Conservation (phyloP, 768 basidiomycete genomes). For the Leccinum sublutescens region DNA sequence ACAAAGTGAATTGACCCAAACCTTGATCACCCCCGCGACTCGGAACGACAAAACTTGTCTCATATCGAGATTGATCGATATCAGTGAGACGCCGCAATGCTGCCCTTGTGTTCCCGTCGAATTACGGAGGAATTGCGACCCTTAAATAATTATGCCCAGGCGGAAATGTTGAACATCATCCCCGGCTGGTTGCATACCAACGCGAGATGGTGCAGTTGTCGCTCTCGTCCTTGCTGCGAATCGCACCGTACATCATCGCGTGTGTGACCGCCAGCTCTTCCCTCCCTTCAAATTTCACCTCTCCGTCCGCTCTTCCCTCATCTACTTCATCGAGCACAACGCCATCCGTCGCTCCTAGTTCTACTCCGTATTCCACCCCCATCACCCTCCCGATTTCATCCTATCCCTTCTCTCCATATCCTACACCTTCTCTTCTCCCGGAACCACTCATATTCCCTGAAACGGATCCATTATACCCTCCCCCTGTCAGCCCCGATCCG, state of each 20-base stretch:
- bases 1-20: no score
- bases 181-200: no score
- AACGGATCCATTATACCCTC: slow-evolving; percentile 56
- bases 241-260: slow-evolving; percentile 5
- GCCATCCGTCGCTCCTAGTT: slow-evolving; percentile 3
- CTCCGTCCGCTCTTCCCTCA: no score
- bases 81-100: not conserved
- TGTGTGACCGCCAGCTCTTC: not conserved
- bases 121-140: not conserved
- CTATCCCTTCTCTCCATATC: slow-evolving; percentile 57
- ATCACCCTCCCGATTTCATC: slow-evolving; percentile 39
- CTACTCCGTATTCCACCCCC: not conserved
- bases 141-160: slow-evolving; percentile 4
- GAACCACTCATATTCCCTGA: slow-evolving; percentile 52
- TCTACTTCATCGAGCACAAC: not conserved
- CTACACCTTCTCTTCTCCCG: slow-evolving; percentile 55
- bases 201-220: slow-evolving; percentile 16
- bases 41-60: no score
- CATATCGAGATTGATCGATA: no score
- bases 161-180: not conserved
- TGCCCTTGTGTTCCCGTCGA: not conserved
- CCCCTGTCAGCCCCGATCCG: slow-evolving; percentile 44
- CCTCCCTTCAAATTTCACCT: not conserved
- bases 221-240: slow-evolving; percentile 18
- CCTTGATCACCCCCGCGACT: no score